These are phyloP conservation scores for Xylaria telfairii DNA, from an alignment of 495 filamentous ascomycete genomes.

Conservation along the genomic window DNA sequence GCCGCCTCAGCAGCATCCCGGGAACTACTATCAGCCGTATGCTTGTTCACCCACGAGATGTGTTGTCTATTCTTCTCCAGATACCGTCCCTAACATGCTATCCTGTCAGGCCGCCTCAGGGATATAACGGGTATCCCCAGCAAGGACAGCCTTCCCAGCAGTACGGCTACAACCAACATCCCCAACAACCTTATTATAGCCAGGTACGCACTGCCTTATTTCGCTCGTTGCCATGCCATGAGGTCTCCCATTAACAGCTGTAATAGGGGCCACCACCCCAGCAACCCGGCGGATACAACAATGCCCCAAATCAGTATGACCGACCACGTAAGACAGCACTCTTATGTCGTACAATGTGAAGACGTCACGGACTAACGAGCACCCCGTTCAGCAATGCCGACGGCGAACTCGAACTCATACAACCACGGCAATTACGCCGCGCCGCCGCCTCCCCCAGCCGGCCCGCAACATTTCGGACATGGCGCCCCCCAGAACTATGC, in stretches of 20 bases:
- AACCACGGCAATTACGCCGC: slow-evolving; percentile 57
- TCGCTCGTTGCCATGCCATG: slow-evolving; percentile 16
- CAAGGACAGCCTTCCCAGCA: slow-evolving; percentile 33
- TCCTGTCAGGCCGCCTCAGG: slow-evolving; percentile 34
- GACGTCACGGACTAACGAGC: slow-evolving; percentile 17
- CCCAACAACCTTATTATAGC: slow-evolving; percentile 44
- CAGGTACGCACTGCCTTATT: slow-evolving; percentile 35
- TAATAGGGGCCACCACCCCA: slow-evolving; percentile 47
- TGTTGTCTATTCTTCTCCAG: background rate
- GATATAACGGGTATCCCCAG: slow-evolving; percentile 47
- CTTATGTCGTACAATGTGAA: background rate
- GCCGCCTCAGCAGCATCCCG: slow-evolving; percentile 41
- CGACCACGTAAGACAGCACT: slow-evolving; percentile 47
- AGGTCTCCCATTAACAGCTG: slow-evolving; percentile 14
- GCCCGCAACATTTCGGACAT: slow-evolving; percentile 71
- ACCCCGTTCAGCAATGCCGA: slow-evolving; percentile 45
- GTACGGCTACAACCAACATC: slow-evolving; percentile 56
- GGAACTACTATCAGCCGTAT: slow-evolving; percentile 50
- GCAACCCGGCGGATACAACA: slow-evolving; percentile 49
- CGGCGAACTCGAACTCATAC: slow-evolving; percentile 58
- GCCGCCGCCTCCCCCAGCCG: slow-evolving; percentile 65
- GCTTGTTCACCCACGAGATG: slow-evolving; percentile 22
- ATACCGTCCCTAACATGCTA: slow-evolving; percentile 8
- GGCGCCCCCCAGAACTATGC: slow-evolving; percentile 80
- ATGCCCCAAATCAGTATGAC: slow-evolving; percentile 46